A percentile compares a stretch with the other conserved stretches of the same genome.
Evolutionary conservation across 176 grass and related monocot species (phyloP).

Genomic region (Paspalum notatum): DNA sequence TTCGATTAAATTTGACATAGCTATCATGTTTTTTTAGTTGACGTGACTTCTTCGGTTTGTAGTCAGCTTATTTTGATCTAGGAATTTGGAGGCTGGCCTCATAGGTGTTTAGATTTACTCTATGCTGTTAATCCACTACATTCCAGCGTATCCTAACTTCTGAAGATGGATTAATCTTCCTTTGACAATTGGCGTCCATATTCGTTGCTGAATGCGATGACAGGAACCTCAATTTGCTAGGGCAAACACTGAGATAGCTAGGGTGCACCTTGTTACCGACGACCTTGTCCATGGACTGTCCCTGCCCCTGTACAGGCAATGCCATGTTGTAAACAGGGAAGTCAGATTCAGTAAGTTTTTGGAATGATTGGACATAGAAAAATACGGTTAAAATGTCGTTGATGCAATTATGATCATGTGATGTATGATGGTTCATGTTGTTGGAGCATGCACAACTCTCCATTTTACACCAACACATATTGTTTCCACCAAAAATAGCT

Average conservation of each 20-base stretch:
- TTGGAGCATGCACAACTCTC: neutral
- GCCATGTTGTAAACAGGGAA: neutral
- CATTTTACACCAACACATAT: too few species aligned
- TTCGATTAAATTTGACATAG: too few species aligned
- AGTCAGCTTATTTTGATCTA: conserved; percentile 17
- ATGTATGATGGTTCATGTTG: conserved; percentile 14
- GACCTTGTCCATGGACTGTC: neutral
- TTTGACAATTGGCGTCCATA: conserved; percentile 13
- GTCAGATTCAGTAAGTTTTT: conserved; percentile 3
- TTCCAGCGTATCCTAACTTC: conserved; percentile 5
- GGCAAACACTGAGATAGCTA: neutral
- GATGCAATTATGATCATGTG: neutral
- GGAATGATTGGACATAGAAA: conserved; percentile 27
- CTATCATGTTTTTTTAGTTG: too few species aligned
- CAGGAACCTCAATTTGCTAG: neutral
- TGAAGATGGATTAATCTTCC: neutral
- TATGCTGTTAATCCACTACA: neutral
- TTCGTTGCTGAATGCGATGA: neutral
- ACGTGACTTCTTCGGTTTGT: neutral
- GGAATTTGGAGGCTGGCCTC: neutral
- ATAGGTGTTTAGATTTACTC: neutral
- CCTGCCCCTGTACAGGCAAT: neutral
- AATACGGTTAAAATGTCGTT: conserved; percentile 3
- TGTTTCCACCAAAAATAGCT: conserved; percentile 3
- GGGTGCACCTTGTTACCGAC: neutral